Evolutionary conservation across 148 eudicot species (phyloP), one percentile per base, ranked within the genome.

Genomic region (Cornus suecica): DNA sequence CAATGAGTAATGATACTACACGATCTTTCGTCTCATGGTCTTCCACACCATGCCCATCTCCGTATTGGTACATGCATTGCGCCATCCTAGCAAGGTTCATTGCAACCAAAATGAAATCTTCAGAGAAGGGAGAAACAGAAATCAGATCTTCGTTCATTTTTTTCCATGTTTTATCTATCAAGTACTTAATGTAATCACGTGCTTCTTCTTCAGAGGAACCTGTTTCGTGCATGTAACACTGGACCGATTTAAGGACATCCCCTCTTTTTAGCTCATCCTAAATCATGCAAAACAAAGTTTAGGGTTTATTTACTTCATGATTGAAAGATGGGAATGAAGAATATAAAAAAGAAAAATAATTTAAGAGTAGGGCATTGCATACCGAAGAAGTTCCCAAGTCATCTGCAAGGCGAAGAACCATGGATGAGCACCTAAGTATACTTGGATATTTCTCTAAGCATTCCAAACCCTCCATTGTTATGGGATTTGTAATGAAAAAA

Each of bases 251-350:
- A 1, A 78, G 69, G 3, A 7, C 58, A 42, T 84, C 84, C 0
- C 82, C 82, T 66, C 77, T 78, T 37, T 68, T 23, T 62, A 84
- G 31, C 30, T 84, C 87, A 31, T 78, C 77, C 87, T 84, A 32
- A 32, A 16, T 41, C 15, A 31, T 25, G 29, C 10, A 16, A 32
- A 32, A 5, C 51, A 58, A 15, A 1, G 4, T 69, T 1, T n/a
- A n/a, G n/a, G n/a, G n/a, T n/a, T n/a, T n/a, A n/a, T n/a, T n/a
- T n/a, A n/a, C n/a, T n/a, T n/a, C n/a, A n/a, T n/a, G n/a, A n/a
- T n/a, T n/a, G n/a, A n/a, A n/a, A n/a, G n/a, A n/a, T n/a, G n/a
- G n/a, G n/a, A n/a, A 32, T 32, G 37, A 32, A 32, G 37, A 32
- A 2, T 32, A 32, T 5, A 32, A 32, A 32, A 2, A 32, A 32